These are phyloP conservation scores for Carex sylvatica DNA, from an alignment of 202 grass and related monocot genomes.

Conservation along the genomic window DNA sequence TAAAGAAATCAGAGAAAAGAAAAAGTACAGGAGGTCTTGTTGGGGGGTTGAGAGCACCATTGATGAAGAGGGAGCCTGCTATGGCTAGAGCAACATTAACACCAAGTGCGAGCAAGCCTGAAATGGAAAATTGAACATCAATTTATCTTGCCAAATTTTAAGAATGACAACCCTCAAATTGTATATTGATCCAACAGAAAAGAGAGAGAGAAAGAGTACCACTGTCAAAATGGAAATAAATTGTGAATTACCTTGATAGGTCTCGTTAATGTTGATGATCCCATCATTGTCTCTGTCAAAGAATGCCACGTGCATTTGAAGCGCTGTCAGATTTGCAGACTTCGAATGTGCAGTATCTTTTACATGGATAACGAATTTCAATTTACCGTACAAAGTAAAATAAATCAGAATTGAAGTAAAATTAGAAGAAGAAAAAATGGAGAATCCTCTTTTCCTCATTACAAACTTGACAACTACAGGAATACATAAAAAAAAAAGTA, in stretches of 20 bases:
- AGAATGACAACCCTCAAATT: background rate
- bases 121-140: background rate
- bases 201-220: background rate
- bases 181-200: background rate
- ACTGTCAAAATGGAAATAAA: background rate
- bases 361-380: background rate
- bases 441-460: background rate
- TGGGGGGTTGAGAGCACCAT: constrained; percentile 35
- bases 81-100: constrained; percentile 25
- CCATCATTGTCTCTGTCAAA: constrained; percentile 38
- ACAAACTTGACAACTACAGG: background rate
- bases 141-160: background rate
- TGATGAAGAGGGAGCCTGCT: constrained; percentile 43
- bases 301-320: constrained; percentile 34
- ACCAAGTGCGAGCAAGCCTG: constrained; percentile 57
- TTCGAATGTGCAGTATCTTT: background rate
- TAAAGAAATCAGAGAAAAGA: background rate
- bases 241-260: constrained; percentile 2
- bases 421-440: background rate
- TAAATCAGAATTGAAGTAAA: background rate
- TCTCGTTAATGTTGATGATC: constrained; percentile 1
- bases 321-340: background rate
- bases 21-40: constrained; percentile 29
- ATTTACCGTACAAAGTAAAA: background rate
- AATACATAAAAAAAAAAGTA: background rate